Evolutionary conservation across 2,329 filamentous ascomycete genomes (phyloP).

Genomic region (Fonsecaea nubica): DNA sequence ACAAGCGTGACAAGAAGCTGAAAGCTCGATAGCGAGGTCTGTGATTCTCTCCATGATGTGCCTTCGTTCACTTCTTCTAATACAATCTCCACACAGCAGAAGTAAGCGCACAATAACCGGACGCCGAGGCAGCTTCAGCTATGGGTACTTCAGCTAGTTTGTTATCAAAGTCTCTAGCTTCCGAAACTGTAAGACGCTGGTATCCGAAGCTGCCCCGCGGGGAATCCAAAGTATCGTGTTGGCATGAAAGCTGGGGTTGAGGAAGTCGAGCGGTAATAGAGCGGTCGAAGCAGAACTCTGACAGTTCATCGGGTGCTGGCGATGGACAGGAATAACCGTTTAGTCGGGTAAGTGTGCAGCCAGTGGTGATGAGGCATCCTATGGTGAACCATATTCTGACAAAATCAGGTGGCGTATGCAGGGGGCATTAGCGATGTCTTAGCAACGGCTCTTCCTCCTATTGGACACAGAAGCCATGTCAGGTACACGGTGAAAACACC

Average conservation of each 20-base stretch:
- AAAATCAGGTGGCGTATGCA: constrained; percentile 1
- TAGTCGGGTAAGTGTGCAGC: background rate
- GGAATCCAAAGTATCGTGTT: background rate
- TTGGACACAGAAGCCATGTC: background rate
- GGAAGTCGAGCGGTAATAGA: background rate
- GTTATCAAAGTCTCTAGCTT: background rate
- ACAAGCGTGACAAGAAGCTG: background rate
- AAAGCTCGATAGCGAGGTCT: background rate
- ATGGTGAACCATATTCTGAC: constrained; percentile 10
- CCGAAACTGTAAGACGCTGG: background rate
- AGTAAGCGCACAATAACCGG: constrained; percentile 19
- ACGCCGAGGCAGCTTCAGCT: constrained; percentile 12
- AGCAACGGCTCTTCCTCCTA: background rate
- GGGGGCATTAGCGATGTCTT: background rate
- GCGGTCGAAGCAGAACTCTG: background rate
- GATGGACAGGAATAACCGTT: background rate
- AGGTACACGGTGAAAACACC: background rate
- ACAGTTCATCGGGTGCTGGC: background rate
- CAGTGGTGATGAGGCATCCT: background rate
- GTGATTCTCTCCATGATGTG: background rate
- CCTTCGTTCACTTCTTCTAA: background rate
- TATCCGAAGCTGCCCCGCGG: constrained; percentile 6
- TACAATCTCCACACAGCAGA: background rate
- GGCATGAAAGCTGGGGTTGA: background rate
- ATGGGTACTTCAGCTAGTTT: background rate